Conservation (phyloP, 148 eudicot genomes). For the Chenopodium formosanum region DNA sequence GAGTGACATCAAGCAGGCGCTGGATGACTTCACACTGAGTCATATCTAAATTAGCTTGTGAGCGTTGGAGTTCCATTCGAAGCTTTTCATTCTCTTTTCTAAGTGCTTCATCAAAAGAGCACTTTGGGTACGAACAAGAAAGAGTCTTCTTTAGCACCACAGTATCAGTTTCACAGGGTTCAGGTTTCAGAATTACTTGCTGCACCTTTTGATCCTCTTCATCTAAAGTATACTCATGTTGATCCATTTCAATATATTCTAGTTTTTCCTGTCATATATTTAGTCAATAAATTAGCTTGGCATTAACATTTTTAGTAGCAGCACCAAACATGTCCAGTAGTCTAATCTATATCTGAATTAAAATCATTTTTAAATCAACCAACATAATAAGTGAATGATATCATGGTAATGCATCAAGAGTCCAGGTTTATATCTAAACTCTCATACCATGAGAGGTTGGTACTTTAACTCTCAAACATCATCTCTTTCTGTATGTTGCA, state of each 20-base stretch:
- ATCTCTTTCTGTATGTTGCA: background rate
- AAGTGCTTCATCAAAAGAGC: constrained; percentile 73
- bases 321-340: background rate
- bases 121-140: constrained; percentile 87
- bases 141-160: constrained; percentile 77
- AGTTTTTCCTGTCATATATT: constrained; percentile 63
- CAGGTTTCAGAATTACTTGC: constrained; percentile 75
- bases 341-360: background rate
- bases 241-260: constrained; percentile 75
- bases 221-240: constrained; percentile 82
- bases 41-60: constrained; percentile 76
- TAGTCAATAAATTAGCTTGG: background rate
- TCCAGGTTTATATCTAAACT: background rate
- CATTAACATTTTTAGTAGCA: background rate
- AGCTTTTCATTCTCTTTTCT: constrained; percentile 90
- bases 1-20: constrained; percentile 79
- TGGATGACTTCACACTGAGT: constrained; percentile 88
- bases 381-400: background rate
- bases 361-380: background rate
- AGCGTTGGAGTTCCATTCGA: constrained; percentile 70
- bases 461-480: background rate
- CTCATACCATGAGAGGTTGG: background rate
- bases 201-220: constrained; percentile 83
- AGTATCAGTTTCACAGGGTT: constrained; percentile 53
- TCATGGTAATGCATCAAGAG: background rate